These are phyloP conservation scores for Colletotrichum higginsianum DNA, from an alignment of 2,329 filamentous ascomycete genomes.

Conservation along the genomic window DNA sequence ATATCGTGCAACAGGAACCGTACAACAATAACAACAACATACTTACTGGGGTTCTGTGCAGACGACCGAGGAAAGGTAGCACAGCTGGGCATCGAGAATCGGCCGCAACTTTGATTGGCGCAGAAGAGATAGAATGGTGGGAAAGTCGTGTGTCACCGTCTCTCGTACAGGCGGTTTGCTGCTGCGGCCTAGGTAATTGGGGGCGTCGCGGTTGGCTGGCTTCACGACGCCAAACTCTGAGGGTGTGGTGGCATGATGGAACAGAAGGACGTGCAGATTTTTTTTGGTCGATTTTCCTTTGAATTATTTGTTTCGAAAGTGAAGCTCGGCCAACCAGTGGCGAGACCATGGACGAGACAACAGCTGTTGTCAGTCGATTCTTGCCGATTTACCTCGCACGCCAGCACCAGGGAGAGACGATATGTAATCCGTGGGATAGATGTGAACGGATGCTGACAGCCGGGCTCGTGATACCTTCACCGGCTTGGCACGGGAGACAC, in stretches of 20 bases:
- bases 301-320: neutral
- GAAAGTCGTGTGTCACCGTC: slow-evolving; percentile 20
- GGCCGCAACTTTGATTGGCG: slow-evolving; percentile 2
- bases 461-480: slow-evolving; percentile 39
- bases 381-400: slow-evolving; percentile 6
- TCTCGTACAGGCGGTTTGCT: slow-evolving; percentile 22
- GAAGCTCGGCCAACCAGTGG: slow-evolving; percentile 29
- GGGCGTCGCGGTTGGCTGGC: slow-evolving; percentile 36
- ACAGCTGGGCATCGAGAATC: slow-evolving; percentile 19
- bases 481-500: slow-evolving; percentile 21
- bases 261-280: slow-evolving; percentile 18
- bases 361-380: slow-evolving; percentile 41
- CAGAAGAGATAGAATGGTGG: neutral
- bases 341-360: slow-evolving; percentile 33
- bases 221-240: slow-evolving; percentile 5
- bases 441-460: slow-evolving; percentile 7
- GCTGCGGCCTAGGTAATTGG: slow-evolving; percentile 32
- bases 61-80: neutral
- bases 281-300: neutral
- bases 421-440: slow-evolving; percentile 13
- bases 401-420: neutral
- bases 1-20: neutral
- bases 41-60: too few species aligned
- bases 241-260: slow-evolving; percentile 39
- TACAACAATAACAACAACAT: too few species aligned